Evolutionary conservation across 441 rosid species (phyloP).

Genomic region (Aleurites moluccanus): DNA sequence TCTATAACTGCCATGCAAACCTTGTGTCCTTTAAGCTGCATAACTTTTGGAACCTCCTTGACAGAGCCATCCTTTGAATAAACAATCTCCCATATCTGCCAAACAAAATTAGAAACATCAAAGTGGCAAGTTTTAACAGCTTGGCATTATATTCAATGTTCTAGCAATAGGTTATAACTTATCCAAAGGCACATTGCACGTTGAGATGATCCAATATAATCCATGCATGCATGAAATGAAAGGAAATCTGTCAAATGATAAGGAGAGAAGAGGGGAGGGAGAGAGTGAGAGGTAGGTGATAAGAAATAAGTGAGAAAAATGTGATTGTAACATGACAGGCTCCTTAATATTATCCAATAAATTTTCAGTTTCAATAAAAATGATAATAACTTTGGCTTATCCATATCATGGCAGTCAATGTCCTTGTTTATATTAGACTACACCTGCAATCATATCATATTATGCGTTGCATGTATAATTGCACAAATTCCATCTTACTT

Average conservation of each 20-base stretch:
- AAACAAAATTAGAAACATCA: constrained; percentile 16
- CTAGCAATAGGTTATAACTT: background rate
- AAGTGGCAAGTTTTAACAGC: constrained; percentile 4
- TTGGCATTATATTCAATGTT: background rate
- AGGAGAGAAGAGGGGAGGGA: too few species aligned
- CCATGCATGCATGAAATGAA: too few species aligned
- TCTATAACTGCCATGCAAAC: constrained; percentile 19
- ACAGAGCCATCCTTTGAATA: constrained; percentile 94
- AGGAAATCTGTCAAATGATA: too few species aligned
- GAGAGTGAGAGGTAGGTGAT: too few species aligned
- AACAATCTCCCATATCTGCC: constrained; percentile 90
- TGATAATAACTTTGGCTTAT: background rate
- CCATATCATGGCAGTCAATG: background rate
- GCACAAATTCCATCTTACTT: background rate
- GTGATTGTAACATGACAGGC: background rate
- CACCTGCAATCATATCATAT: constrained; percentile 8
- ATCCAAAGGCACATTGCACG: background rate
- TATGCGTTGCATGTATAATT: background rate
- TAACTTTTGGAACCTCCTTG: constrained; percentile 78
- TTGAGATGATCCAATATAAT: background rate
- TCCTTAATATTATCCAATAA: background rate
- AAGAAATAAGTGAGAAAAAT: background rate
- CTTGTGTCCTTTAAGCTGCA: constrained; percentile 99
- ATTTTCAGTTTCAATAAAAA: background rate
- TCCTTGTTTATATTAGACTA: background rate